Percentiles rank a stretch among this genome's conserved stretches.
Conservation (phyloP, 1,139 yeast species). For the Eremothecium sinecaudum region DNA sequence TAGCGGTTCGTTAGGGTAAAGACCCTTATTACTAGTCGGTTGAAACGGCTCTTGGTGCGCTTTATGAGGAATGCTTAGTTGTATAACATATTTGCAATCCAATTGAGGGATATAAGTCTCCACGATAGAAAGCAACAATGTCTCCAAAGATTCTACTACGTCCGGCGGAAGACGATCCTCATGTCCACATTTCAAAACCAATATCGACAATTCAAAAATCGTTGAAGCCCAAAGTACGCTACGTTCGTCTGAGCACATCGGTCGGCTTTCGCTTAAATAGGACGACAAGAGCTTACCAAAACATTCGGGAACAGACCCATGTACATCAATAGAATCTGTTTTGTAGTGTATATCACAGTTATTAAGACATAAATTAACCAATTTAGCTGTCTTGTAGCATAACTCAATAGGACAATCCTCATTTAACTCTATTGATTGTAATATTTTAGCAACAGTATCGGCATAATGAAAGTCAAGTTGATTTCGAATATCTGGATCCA, state of each 20-base stretch:
- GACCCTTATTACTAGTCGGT: conserved; percentile 15
- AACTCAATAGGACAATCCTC: conserved; percentile 10
- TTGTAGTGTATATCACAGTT: conserved; percentile 8
- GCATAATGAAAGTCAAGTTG: conserved; percentile 15
- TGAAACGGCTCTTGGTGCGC: conserved; percentile 10
- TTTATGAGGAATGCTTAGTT: conserved; percentile 1
- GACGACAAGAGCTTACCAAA: conserved; percentile 1
- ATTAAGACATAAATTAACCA: conserved; percentile 17
- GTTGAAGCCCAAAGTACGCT: not conserved
- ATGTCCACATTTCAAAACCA: not conserved
- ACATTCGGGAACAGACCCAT: not conserved
- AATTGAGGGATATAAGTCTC: conserved; percentile 16
- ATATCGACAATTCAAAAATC: conserved; percentile 11
- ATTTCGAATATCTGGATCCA: conserved; percentile 17
- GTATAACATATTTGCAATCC: conserved; percentile 19
- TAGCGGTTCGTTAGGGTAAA: conserved; percentile 6
- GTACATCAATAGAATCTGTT: not conserved
- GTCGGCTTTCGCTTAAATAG: not conserved
- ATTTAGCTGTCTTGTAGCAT: conserved; percentile 15
- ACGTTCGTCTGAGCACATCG: not conserved
- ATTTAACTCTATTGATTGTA: conserved; percentile 10
- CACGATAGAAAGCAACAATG: conserved; percentile 12
- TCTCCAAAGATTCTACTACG: conserved; percentile 10
- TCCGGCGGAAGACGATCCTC: not conserved
- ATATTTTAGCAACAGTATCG: conserved; percentile 12